Base-by-base conservation (phyloP, 345 rosid genomes). In the Physaria fendleri region DNA sequence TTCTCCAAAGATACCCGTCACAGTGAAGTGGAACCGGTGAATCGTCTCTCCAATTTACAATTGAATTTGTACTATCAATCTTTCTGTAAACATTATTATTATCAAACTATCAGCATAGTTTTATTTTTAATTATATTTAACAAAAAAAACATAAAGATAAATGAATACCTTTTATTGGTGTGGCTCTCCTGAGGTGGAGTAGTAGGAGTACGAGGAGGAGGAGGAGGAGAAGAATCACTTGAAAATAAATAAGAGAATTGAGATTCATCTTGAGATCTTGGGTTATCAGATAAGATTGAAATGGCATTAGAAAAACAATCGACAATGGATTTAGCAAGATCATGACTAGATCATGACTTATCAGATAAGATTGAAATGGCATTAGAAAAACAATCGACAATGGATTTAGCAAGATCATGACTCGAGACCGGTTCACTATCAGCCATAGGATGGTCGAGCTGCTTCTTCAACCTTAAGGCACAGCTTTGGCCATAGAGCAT, bases 101-200 rank as follows among this genome's bases (percentile, higher is more conserved):
- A n/a, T n/a, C n/a, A n/a, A n/a, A n/a, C n/a, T n/a, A n/a, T n/a
- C n/a, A n/a, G n/a, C n/a, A n/a, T n/a, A n/a, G n/a, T 29, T 29
- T 9, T 29, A 8, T 7, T 29, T 29, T 29, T 11, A 8, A 0
- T 29, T 29, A 2, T 27, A 27, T 5, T 27, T 27, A 27, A 27
- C 8, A 27, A 6, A 27, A 6, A n/a, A 32, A 3, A n/a, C n/a
- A n/a, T n/a, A n/a, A n/a, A n/a, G n/a, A n/a, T n/a, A 56, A 24
- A 27, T 17, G 11, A n/a, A 32, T 60, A 68, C 73, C 73, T 68
- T 68, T 22, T 68, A 27, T 68, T 68, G 42, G 54, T 50, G 17
- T 51, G 44, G 11, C 30, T 59, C 2, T 14, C 45, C 43, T 22
- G 58, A n/a, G n/a, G n/a, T n/a, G n/a, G n/a, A n/a, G n/a, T n/a